phyloP scores from a whole-genome alignment of 139 green algal species.

The Tetraselmis striata region DNA sequence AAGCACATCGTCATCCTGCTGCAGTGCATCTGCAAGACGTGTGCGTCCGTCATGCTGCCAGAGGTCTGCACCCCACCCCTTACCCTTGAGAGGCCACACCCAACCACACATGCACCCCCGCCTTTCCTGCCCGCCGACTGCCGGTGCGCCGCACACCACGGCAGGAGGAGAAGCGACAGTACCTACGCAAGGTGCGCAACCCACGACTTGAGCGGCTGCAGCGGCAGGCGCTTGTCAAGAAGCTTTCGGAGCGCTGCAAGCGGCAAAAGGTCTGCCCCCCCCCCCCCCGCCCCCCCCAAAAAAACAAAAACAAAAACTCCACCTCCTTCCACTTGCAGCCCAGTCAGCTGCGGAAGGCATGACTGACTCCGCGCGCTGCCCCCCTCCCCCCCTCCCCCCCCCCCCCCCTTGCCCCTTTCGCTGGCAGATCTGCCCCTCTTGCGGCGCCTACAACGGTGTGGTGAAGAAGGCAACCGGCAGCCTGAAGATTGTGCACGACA shows the following conservation, averaged over 20 bases:
- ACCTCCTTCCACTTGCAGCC: too few species aligned
- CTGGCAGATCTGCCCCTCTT: constrained; percentile 45
- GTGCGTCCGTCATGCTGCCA: constrained; percentile 79
- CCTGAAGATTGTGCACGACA: constrained; percentile 89
- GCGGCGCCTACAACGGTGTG: constrained; percentile 64
- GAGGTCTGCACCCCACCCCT: constrained; percentile 25
- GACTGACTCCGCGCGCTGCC: too few species aligned
- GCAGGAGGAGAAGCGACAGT: constrained; percentile 32
- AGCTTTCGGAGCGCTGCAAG: constrained; percentile 86
- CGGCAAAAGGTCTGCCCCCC: constrained; percentile 61
- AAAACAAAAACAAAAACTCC: too few species aligned
- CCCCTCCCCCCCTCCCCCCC: too few species aligned
- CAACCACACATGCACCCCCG: too few species aligned
- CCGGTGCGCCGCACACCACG: too few species aligned
- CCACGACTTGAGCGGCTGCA: constrained; percentile 68
- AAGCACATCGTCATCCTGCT: constrained; percentile 77
- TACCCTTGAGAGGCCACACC: too few species aligned
- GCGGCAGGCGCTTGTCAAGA: constrained; percentile 65
- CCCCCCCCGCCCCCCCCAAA: too few species aligned
- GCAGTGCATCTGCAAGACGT: constrained; percentile 97
- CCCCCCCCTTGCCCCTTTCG: too few species aligned
- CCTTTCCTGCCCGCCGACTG: too few species aligned
- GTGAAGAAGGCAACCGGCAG: constrained; percentile 74
- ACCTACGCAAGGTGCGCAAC: constrained; percentile 45
- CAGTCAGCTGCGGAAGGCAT: too few species aligned